phyloP scores from a whole-genome alignment of 345 rosid genomes.

The Euphorbia lathyris region DNA sequence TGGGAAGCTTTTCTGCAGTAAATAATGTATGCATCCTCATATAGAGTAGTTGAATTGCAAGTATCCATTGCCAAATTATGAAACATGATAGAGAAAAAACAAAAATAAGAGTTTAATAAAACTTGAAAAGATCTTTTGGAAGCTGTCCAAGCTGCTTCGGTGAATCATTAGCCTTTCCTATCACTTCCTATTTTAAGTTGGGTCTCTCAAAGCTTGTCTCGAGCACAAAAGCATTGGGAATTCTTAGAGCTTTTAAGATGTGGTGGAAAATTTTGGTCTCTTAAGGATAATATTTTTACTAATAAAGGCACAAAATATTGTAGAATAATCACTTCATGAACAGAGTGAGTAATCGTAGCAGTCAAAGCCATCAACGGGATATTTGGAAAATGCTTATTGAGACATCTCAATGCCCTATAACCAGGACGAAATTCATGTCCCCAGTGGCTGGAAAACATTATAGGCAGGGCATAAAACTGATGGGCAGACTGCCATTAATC shows the following conservation, averaged over 20 bases:
- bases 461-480: no score
- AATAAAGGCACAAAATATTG: no score
- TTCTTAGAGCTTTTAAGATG: conserved; percentile 66
- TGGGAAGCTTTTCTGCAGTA: background rate
- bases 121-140: conserved; percentile 52
- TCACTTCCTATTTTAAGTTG: conserved; percentile 83
- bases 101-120: background rate
- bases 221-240: conserved; percentile 68
- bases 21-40: background rate
- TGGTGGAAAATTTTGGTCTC: conserved; percentile 47
- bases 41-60: background rate
- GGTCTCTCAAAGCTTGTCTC: conserved; percentile 93
- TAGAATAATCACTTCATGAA: conserved; percentile 51
- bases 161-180: conserved; percentile 66
- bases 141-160: conserved; percentile 81
- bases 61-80: conserved; percentile 4
- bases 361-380: conserved; percentile 83
- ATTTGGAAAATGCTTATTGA: conserved; percentile 68
- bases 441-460: conserved; percentile 69
- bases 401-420: conserved; percentile 73
- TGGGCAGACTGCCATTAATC: no score
- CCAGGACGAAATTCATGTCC: conserved; percentile 99
- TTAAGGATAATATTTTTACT: background rate
- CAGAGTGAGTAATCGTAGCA: conserved; percentile 78
- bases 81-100: background rate